These are phyloP conservation scores for Claviceps quebecensis DNA, from an alignment of 2,329 filamentous ascomycete genomes.

Conservation along the genomic window DNA sequence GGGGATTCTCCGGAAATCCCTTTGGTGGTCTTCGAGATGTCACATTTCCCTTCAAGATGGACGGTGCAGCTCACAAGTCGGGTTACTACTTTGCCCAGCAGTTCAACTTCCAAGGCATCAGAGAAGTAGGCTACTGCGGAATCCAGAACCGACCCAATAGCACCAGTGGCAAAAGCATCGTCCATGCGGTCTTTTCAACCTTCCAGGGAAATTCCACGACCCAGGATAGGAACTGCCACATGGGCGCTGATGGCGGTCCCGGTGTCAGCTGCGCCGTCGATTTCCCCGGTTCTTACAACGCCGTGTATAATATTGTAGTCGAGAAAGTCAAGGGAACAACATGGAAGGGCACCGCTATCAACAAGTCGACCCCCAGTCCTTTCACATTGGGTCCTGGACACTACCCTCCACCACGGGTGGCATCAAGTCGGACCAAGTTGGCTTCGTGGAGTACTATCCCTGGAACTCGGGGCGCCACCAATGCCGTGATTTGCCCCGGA, in stretches of 20 bases:
- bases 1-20: background rate
- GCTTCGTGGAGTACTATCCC: background rate
- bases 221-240: background rate
- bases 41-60: constrained; percentile 12
- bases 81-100: constrained; percentile 14
- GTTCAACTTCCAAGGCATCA: constrained; percentile 7
- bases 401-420: background rate
- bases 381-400: background rate
- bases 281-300: background rate
- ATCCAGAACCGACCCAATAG: background rate
- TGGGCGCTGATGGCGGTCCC: background rate
- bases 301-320: background rate
- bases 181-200: background rate
- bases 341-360: background rate
- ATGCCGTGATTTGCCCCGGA: background rate
- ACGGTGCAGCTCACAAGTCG: constrained; percentile 6
- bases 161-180: background rate
- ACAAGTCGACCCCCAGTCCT: background rate
- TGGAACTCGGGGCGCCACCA: background rate
- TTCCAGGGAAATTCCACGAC: background rate
- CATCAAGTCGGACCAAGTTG: background rate
- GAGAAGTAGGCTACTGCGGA: background rate
- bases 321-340: background rate
- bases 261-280: background rate
- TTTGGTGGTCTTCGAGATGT: background rate